A percentile compares a stretch with the other conserved stretches of the same genome.
These are phyloP conservation scores for Rhodofomes roseus DNA, from an alignment of 1,284 basidiomycete genomes.

Conservation along the genomic window DNA sequence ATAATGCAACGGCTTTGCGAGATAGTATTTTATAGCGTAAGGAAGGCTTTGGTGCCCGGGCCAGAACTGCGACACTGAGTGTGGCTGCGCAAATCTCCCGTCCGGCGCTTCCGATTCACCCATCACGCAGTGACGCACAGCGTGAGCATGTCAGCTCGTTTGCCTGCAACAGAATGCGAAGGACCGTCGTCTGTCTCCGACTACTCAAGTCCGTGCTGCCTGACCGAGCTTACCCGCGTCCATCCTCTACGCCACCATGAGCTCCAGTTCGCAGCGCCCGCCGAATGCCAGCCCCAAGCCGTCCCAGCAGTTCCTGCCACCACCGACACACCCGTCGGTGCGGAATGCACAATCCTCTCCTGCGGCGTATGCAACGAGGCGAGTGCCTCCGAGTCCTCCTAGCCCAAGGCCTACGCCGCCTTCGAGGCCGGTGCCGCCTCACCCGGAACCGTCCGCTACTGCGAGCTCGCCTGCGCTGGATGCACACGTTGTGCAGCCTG, in stretches of 20 bases:
- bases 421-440: background rate
- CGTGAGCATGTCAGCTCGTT: no score
- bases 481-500: background rate
- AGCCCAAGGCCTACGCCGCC: background rate
- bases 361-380: background rate
- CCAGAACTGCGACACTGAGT: no score
- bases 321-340: constrained; percentile 9
- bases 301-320: constrained; percentile 4
- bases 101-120: no score
- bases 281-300: background rate
- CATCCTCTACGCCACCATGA: background rate
- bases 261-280: background rate
- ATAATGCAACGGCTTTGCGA: no score
- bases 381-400: background rate
- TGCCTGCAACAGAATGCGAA: background rate
- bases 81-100: no score
- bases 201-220: background rate
- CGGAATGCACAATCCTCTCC: constrained; percentile 3
- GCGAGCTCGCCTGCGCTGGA: background rate
- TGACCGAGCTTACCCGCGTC: background rate
- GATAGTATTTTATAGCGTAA: no score
- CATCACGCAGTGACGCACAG: no score
- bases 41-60: no score
- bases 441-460: background rate
- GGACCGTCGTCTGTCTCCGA: background rate